Conservation (phyloP, 2,329 filamentous ascomycete species). For the Fusarium dimerum region DNA sequence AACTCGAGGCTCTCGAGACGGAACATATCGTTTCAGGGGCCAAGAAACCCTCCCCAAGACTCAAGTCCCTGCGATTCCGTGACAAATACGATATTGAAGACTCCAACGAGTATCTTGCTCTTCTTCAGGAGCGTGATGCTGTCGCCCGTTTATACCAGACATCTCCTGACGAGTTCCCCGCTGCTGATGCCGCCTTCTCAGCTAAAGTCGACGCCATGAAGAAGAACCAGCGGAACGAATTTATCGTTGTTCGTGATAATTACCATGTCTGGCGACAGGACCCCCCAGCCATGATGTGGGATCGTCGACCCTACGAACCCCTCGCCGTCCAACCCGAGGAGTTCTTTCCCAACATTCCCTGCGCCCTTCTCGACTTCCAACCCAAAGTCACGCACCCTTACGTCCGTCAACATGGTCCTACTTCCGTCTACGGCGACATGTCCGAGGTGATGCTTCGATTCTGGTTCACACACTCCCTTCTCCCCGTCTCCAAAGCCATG, state of each 20-base stretch:
- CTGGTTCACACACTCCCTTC: conserved; percentile 47
- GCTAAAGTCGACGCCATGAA: conserved; percentile 34
- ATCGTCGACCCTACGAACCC: conserved; percentile 71
- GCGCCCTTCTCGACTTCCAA: conserved; percentile 66
- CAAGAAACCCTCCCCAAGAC: conserved; percentile 13
- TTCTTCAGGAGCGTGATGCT: conserved; percentile 37
- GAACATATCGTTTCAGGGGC: conserved; percentile 17
- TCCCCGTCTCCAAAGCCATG: conserved; percentile 47
- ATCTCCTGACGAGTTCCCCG: conserved; percentile 27
- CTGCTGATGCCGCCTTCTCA: conserved; percentile 37
- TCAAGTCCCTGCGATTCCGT: conserved; percentile 32
- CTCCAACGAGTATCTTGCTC: conserved; percentile 26
- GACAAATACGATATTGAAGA: conserved; percentile 25
- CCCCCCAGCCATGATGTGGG: conserved; percentile 63
- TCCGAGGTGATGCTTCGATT: conserved; percentile 50
- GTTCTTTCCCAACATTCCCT: conserved; percentile 62
- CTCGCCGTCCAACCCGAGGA: conserved; percentile 60
- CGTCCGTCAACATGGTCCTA: conserved; percentile 47
- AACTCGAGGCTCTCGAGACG: conserved; percentile 42
- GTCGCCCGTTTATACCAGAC: conserved; percentile 19
- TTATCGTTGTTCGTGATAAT: conserved; percentile 52
- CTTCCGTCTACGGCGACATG: conserved; percentile 47
- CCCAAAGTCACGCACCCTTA: conserved; percentile 55
- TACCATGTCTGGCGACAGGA: conserved; percentile 50
- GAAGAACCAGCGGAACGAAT: conserved; percentile 37